phyloP scores from a whole-genome alignment of 106 monocot genomes.

The Dendrobium chrysotoxum region DNA sequence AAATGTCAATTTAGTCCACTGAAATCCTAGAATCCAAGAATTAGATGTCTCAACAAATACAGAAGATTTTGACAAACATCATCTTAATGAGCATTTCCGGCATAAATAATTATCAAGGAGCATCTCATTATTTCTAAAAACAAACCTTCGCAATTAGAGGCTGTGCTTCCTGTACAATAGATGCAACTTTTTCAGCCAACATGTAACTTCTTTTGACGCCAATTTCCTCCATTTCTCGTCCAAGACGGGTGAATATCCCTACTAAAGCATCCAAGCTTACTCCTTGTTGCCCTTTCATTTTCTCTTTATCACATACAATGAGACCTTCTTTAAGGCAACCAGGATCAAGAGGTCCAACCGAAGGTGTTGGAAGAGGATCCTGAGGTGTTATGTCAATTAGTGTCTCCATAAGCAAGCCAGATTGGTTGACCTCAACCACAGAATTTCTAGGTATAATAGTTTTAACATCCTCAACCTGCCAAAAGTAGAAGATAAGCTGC shows the following conservation, averaged over 20 bases:
- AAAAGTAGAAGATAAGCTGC: neutral
- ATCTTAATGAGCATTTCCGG: neutral
- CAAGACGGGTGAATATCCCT: constrained; percentile 88
- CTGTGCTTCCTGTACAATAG: constrained; percentile 72
- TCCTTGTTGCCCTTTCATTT: constrained; percentile 67
- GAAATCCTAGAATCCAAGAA: neutral
- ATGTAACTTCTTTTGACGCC: constrained; percentile 59
- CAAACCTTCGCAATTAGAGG: constrained; percentile 78
- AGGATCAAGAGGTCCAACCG: constrained; percentile 62
- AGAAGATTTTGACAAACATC: neutral
- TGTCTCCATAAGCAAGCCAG: constrained; percentile 98
- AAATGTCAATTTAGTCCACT: neutral
- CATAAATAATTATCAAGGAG: neutral
- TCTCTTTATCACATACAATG: constrained; percentile 83
- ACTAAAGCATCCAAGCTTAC: constrained; percentile 96
- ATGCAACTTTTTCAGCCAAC: constrained; percentile 84
- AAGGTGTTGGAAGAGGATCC: constrained; percentile 82
- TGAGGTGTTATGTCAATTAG: constrained; percentile 85
- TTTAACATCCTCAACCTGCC: constrained; percentile 88
- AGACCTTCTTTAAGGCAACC: constrained; percentile 75
- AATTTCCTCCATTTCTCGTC: constrained; percentile 87
- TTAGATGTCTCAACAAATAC: neutral
- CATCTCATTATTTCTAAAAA: neutral
- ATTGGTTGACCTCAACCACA: constrained; percentile 89
- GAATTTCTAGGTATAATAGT: constrained; percentile 88